These are phyloP conservation scores for Centrapalus pauciflorus DNA, from an alignment of 129 eudicot species.

Conservation along the genomic window DNA sequence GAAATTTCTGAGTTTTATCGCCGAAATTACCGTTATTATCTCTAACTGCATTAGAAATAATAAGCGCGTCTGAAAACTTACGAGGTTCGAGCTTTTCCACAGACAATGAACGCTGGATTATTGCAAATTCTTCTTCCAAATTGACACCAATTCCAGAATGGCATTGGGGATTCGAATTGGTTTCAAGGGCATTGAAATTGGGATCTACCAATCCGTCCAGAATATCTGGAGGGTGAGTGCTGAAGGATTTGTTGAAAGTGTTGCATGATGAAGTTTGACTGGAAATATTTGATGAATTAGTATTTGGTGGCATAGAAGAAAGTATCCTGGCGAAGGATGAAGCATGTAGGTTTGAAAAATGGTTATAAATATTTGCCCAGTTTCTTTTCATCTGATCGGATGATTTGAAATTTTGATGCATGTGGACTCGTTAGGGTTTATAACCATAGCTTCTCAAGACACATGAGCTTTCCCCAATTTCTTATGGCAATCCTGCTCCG, in stretches of 20 bases:
- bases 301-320: conserved; percentile 17
- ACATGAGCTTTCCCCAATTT: background rate
- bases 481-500: background rate
- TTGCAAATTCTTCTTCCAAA: conserved; percentile 42
- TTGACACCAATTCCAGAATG: conserved; percentile 4
- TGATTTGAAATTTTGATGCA: background rate
- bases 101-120: conserved; percentile 39
- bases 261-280: conserved; percentile 17
- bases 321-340: conserved; percentile 7
- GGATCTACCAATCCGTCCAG: conserved; percentile 42
- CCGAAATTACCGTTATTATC: conserved; percentile 34
- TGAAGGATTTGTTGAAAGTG: conserved; percentile 30
- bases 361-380: conserved; percentile 24
- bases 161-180: conserved; percentile 3
- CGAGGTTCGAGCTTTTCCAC: conserved; percentile 21
- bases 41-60: conserved; percentile 36
- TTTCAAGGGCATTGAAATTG: conserved; percentile 13
- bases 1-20: conserved; percentile 42
- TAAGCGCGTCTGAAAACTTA: conserved; percentile 43
- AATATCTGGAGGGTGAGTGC: conserved; percentile 32
- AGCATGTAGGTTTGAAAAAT: conserved; percentile 10
- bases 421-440: conserved; percentile 29
- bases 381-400: conserved; percentile 40
- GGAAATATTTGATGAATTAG: conserved; percentile 17
- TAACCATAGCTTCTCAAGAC: background rate